A percentile compares a stretch with the other conserved stretches of the same genome.
phyloP scores from a whole-genome alignment of 495 filamentous ascomycete species.

The Neurospora cerealis region DNA sequence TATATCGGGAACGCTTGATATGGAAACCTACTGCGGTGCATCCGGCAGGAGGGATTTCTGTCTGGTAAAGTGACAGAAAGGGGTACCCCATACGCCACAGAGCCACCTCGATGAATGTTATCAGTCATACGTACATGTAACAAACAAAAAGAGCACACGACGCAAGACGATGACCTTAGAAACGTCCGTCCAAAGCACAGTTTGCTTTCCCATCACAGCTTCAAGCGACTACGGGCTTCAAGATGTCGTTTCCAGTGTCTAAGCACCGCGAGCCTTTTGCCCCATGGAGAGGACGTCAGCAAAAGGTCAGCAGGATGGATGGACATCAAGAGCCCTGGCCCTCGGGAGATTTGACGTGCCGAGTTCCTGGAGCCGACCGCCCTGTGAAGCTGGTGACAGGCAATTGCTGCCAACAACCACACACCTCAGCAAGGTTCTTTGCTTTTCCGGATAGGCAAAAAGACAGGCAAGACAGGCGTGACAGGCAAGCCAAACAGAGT shows the following conservation, averaged over 20 bases:
- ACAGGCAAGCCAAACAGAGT: not conserved
- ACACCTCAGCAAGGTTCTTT: not conserved
- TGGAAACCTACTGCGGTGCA: not conserved
- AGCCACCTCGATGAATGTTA: not conserved
- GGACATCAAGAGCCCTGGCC: not conserved
- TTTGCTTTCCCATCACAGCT: not conserved
- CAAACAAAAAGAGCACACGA: not conserved
- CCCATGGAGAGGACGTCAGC: not conserved
- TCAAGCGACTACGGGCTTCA: not conserved
- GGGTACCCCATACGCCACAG: not conserved
- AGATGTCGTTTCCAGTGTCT: not conserved
- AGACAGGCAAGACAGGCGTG: not conserved
- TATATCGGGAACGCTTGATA: not conserved
- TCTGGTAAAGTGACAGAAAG: not conserved
- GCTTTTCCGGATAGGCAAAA: not conserved
- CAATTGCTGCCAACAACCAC: not conserved
- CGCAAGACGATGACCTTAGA: not conserved
- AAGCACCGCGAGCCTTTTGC: not conserved
- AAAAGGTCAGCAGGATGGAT: not conserved
- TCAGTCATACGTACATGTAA: not conserved
- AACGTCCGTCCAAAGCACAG: not conserved
- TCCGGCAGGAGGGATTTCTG: not conserved
- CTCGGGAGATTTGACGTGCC: not conserved
- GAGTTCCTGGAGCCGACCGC: not conserved
- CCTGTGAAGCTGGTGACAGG: not conserved